Conservation (phyloP, 2,329 filamentous ascomycete species). For the Paraconiothyrium sp. region DNA sequence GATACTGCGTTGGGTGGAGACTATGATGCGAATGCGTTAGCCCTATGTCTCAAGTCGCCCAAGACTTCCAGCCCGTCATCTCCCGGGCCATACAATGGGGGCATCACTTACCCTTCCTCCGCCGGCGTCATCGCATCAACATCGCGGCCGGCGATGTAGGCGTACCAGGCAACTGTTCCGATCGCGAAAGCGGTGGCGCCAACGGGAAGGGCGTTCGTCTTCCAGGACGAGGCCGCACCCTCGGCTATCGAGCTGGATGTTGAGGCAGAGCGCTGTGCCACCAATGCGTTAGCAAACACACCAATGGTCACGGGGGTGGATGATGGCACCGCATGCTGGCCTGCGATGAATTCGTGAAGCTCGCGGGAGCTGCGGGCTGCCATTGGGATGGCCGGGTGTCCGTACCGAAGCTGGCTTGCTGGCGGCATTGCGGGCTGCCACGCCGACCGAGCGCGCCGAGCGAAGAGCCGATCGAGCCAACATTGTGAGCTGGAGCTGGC, state of each 20-base stretch:
- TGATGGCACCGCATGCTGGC: slow-evolving; percentile 22
- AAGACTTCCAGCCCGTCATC: slow-evolving; percentile 35
- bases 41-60: slow-evolving; percentile 38
- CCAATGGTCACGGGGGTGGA: slow-evolving; percentile 38
- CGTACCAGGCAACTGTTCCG: slow-evolving; percentile 96
- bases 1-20: slow-evolving; percentile 90
- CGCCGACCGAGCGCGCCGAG: slow-evolving; percentile 84
- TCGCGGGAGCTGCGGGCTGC: slow-evolving; percentile 39
- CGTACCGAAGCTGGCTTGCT: slow-evolving; percentile 59
- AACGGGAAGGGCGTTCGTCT: slow-evolving; percentile 85
- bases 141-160: slow-evolving; percentile 90
- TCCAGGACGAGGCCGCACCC: slow-evolving; percentile 77
- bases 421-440: slow-evolving; percentile 74
- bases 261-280: slow-evolving; percentile 68
- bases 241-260: slow-evolving; percentile 74
- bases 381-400: slow-evolving; percentile 42
- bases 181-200: slow-evolving; percentile 87
- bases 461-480: slow-evolving; percentile 92
- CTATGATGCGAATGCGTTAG: slow-evolving; percentile 60
- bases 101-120: slow-evolving; percentile 91
- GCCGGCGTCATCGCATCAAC: slow-evolving; percentile 89
- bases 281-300: slow-evolving; percentile 42
- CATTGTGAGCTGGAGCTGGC: slow-evolving; percentile 70
- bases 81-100: slow-evolving; percentile 27
- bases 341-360: slow-evolving; percentile 36